Percentiles rank a stretch among this genome's conserved stretches.
phyloP scores from a whole-genome alignment of 129 eudicot genomes.

The Centaurea solstitialis region DNA sequence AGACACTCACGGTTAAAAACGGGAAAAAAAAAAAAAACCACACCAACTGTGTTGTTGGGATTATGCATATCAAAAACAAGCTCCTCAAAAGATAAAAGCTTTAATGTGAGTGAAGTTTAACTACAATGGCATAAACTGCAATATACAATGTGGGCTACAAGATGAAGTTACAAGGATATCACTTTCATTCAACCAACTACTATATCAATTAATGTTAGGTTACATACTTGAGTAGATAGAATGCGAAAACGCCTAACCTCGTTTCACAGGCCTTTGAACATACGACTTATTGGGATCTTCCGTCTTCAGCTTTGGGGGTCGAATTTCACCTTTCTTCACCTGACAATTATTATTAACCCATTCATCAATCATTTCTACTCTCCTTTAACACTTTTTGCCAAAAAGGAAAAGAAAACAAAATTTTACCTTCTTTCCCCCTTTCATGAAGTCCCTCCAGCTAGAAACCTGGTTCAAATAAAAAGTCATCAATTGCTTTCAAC shows the following conservation, averaged over 20 bases:
- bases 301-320: slow-evolving; percentile 99
- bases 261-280: slow-evolving; percentile 96
- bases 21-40: neutral
- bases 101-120: slow-evolving; percentile 2
- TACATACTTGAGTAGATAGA: slow-evolving; percentile 14
- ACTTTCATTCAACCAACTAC: slow-evolving; percentile 12
- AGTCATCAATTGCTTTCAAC: slow-evolving; percentile 4
- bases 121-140: slow-evolving; percentile 18
- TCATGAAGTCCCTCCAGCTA: slow-evolving; percentile 99
- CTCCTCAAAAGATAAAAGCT: neutral
- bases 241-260: slow-evolving; percentile 41
- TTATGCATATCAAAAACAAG: neutral
- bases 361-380: neutral
- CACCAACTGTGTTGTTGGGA: neutral
- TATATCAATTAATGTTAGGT: slow-evolving; percentile 13
- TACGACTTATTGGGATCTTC: slow-evolving; percentile 98
- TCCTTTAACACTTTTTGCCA: neutral
- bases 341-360: slow-evolving; percentile 21
- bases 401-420: neutral
- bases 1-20: neutral
- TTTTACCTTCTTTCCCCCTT: slow-evolving; percentile 91
- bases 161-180: slow-evolving; percentile 26
- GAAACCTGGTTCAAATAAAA: slow-evolving; percentile 69
- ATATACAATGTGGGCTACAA: slow-evolving; percentile 28
- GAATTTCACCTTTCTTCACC: slow-evolving; percentile 94